phyloP scores from a whole-genome alignment of 2,329 filamentous ascomycete genomes.

The Cercospora canescens region DNA sequence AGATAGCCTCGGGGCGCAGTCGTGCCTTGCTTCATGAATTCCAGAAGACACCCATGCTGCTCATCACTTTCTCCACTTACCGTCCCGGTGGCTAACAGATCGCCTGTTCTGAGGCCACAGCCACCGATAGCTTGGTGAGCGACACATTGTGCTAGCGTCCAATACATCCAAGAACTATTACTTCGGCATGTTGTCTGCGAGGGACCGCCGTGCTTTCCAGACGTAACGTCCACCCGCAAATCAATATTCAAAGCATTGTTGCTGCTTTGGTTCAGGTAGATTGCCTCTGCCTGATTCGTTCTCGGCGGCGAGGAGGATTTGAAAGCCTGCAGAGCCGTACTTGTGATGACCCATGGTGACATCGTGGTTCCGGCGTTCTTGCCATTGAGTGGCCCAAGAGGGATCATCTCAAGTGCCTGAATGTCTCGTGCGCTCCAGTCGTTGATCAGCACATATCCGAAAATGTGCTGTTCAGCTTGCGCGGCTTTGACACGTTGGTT shows the following conservation, averaged over 20 bases:
- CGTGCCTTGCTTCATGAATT: slow-evolving; percentile 41
- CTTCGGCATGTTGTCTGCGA: slow-evolving; percentile 25
- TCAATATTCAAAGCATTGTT: slow-evolving; percentile 27
- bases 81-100: slow-evolving; percentile 45
- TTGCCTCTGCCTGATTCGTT: slow-evolving; percentile 15
- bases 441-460: slow-evolving; percentile 61
- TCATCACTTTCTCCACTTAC: slow-evolving; percentile 39
- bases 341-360: slow-evolving; percentile 62
- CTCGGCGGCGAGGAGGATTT: slow-evolving; percentile 24
- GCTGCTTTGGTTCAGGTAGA: slow-evolving; percentile 29
- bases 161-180: slow-evolving; percentile 42
- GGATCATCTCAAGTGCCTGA: slow-evolving; percentile 61
- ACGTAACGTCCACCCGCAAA: slow-evolving; percentile 26
- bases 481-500: slow-evolving; percentile 40
- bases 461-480: slow-evolving; percentile 56
- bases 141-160: slow-evolving; percentile 45
- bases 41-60: slow-evolving; percentile 44
- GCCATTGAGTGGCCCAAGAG: slow-evolving; percentile 60
- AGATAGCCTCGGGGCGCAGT: slow-evolving; percentile 39
- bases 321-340: slow-evolving; percentile 52
- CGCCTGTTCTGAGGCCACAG: slow-evolving; percentile 43
- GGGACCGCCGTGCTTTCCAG: slow-evolving; percentile 1
- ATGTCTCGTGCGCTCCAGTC: slow-evolving; percentile 66
- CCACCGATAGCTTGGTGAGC: slow-evolving; percentile 44
- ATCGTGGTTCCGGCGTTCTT: slow-evolving; percentile 62